Base-by-base conservation (phyloP, 2,329 filamentous ascomycete genomes). In the Diaporthe vexans region DNA sequence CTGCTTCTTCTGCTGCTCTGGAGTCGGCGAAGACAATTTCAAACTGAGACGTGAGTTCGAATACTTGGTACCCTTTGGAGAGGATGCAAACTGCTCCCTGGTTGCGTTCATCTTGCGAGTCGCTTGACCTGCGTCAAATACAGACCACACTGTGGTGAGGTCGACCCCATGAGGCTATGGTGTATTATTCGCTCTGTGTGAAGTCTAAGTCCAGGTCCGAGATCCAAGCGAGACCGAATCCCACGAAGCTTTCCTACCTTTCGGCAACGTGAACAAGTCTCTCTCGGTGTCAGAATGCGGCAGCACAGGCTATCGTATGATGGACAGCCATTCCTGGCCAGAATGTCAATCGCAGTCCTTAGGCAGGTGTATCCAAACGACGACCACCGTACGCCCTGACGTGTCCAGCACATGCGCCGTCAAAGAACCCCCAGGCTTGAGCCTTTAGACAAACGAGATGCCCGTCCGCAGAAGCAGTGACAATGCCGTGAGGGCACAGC, bases 391-490 rank as follows among this genome's bases (percentile, higher is more conserved):
- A 35, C 48, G 15, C 13, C 15, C 48, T 40, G 61, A 26, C 29
- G n/a, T 68, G n/a, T 26, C 48, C 63, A 54, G 33, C 48, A 33
- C 15, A 6, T 68, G n/a, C 33, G 33, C 29, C 63, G 1, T 19
- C 37, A 19, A 19, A 11, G 24, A 11, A 1, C 9, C 19, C 26
- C 26, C 19, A 10, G 37, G 61, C 61, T 29, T 52, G 46, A 54
- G 15, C 54, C 33, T 54, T 48, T 48, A 48, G 63, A 68, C 63
- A 54, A 68, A 26, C n/a, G 33, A 68, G 33, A 19, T 2, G 48
- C 11, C 26, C 21, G 13, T 68, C 46, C n/a, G 8, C 29, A 19
- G 15, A n/a, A 9, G 21, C 46, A 37, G 29, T 67, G 7, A 2
- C 48, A 17, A 37, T n/a, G 11, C n/a, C 48, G n/a, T 17, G 5